phyloP scores from a whole-genome alignment of 2,329 filamentous ascomycete species.

The Fusarium sp. region DNA sequence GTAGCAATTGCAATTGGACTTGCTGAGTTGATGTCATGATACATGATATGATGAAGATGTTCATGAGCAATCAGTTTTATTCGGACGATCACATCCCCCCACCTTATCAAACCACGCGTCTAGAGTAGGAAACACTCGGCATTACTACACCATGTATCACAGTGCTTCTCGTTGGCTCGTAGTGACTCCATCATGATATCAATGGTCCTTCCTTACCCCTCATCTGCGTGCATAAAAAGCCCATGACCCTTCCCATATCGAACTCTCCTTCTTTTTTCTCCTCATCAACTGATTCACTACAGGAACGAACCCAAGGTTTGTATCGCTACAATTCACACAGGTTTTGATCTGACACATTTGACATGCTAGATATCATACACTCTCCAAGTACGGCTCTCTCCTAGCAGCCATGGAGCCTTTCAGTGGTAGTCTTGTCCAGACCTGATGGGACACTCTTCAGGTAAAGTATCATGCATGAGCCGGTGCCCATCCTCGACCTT shows the following conservation, averaged over 20 bases:
- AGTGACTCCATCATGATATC: constrained; percentile 38
- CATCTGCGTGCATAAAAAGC: constrained; percentile 44
- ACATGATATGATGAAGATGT: constrained; percentile 12
- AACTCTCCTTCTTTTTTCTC: not conserved
- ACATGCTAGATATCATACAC: constrained; percentile 39
- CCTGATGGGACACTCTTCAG: constrained; percentile 52
- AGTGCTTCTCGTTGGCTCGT: constrained; percentile 29
- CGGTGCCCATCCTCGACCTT: constrained; percentile 61
- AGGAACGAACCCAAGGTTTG: constrained; percentile 36
- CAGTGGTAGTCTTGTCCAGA: constrained; percentile 53
- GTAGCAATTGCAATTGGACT: not conserved
- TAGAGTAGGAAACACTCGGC: constrained; percentile 24
- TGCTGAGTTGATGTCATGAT: constrained; percentile 16
- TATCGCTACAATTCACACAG: not conserved
- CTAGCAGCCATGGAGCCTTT: constrained; percentile 51
- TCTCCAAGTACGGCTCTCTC: constrained; percentile 44
- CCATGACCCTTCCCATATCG: not conserved
- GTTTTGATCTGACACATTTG: constrained; percentile 36
- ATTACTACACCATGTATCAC: not conserved
- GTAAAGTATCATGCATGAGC: constrained; percentile 69
- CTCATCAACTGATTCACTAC: constrained; percentile 13
- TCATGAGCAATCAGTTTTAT: constrained; percentile 8
- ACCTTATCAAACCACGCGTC: constrained; percentile 20
- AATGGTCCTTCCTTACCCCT: constrained; percentile 37
- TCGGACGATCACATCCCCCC: constrained; percentile 16